Conservation (phyloP, 169 alveolate genomes). For the Toxoplasma gondii region DNA sequence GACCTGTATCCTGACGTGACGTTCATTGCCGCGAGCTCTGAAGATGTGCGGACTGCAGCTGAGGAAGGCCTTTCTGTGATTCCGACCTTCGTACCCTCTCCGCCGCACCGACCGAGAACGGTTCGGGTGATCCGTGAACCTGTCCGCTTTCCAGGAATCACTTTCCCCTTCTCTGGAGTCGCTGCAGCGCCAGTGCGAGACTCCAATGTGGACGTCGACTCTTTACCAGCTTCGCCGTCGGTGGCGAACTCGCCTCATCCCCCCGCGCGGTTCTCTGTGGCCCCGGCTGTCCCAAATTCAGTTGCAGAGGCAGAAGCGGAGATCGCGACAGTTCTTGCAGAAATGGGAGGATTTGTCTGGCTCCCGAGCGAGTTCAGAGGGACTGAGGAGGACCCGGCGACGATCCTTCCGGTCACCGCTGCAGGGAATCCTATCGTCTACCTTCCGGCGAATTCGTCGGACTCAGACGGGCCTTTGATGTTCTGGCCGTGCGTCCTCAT, state of each 20-base stretch:
- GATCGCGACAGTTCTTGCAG: neutral
- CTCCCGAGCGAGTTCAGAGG: neutral
- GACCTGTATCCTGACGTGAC: neutral
- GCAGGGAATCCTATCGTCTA: neutral
- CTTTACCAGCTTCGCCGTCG: neutral
- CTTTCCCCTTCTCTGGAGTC: neutral
- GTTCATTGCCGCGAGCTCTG: neutral
- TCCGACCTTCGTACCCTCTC: neutral
- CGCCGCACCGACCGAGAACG: neutral
- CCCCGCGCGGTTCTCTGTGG: neutral
- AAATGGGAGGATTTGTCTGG: neutral
- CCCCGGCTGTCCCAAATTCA: neutral
- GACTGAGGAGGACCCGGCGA: neutral
- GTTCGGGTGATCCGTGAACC: neutral
- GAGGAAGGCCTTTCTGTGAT: neutral
- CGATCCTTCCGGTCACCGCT: neutral
- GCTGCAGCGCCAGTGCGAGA: neutral
- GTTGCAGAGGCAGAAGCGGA: neutral
- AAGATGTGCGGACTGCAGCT: neutral
- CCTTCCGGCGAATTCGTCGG: neutral
- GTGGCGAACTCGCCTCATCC: no score
- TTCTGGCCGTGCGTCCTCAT: neutral
- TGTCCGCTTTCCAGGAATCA: neutral
- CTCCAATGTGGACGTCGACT: neutral
- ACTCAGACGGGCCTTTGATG: neutral